Conservation (phyloP, 768 basidiomycete species). For the Auriscalpium vulgare region DNA sequence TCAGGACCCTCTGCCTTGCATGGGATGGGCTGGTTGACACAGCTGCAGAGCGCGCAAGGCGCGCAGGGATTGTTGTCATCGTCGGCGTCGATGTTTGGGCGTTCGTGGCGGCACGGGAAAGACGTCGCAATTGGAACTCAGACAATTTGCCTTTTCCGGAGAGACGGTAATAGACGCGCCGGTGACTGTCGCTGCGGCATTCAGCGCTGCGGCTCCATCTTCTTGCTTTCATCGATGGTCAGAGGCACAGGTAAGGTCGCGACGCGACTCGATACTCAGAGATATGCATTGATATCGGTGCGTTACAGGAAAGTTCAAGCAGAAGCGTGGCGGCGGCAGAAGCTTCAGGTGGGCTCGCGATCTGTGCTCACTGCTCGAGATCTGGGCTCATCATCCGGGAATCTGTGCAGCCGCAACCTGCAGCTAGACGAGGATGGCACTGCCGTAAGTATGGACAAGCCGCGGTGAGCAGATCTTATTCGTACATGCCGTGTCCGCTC, state of each 20-base stretch:
- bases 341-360: slow-evolving; percentile 25
- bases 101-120: not conserved
- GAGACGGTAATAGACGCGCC: not conserved
- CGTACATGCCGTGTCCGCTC: not conserved
- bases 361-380: not conserved
- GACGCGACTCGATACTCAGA: not conserved
- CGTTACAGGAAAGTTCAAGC: slow-evolving; percentile 31
- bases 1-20: slow-evolving; percentile 60
- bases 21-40: slow-evolving; percentile 50
- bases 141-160: not conserved
- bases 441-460: slow-evolving; percentile 17
- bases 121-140: not conserved
- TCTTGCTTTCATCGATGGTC: not conserved
- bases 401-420: slow-evolving; percentile 14
- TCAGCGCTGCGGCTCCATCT: not conserved
- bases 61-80: slow-evolving; percentile 84
- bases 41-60: slow-evolving; percentile 66
- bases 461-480: slow-evolving; percentile 1
- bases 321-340: slow-evolving; percentile 35
- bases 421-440: slow-evolving; percentile 22
- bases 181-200: too few relatives aligned
- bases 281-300: not conserved
- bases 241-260: slow-evolving; percentile 1
- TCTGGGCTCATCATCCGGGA: slow-evolving; percentile 11
- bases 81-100: not conserved